Percentiles rank a stretch among this genome's conserved stretches.
Evolutionary conservation across 345 rosid species (phyloP).

Genomic region (Arabidopsis thaliana): DNA sequence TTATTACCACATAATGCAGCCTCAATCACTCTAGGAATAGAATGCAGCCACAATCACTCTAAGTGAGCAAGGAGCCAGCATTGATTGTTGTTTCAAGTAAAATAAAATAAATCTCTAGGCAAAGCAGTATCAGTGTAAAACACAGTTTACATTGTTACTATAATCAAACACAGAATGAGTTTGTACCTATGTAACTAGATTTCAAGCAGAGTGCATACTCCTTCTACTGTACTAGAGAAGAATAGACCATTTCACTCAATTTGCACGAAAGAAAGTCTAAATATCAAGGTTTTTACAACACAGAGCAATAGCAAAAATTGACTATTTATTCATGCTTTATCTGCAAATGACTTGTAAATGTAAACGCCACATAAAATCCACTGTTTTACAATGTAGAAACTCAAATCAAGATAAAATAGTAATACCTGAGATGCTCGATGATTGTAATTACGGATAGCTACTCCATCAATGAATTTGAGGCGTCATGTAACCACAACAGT

Average conservation of each 20-base stretch:
- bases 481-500: conserved; percentile 44
- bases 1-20: conserved; percentile 24
- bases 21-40: conserved; percentile 16
- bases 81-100: neutral
- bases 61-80: conserved; percentile 15
- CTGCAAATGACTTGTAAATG: neutral
- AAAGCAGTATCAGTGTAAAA: conserved; percentile 20
- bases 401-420: conserved; percentile 24
- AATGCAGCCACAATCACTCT: conserved; percentile 26
- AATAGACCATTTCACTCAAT: neutral
- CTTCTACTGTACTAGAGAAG: neutral
- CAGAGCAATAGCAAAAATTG: neutral
- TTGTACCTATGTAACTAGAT: conserved; percentile 21
- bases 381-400: conserved; percentile 7
- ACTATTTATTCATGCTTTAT: conserved; percentile 14
- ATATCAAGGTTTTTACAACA: conserved; percentile 16
- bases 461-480: conserved; percentile 41
- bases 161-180: conserved; percentile 21
- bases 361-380: conserved; percentile 7
- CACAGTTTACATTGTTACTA: neutral
- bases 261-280: conserved; percentile 2
- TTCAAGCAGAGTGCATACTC: conserved; percentile 8
- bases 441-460: conserved; percentile 43
- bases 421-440: conserved; percentile 38
- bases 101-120: neutral